A percentile compares a stretch with the other conserved stretches of the same genome.
phyloP scores from a whole-genome alignment of 495 filamentous ascomycete genomes.

The Letharia lupina region DNA sequence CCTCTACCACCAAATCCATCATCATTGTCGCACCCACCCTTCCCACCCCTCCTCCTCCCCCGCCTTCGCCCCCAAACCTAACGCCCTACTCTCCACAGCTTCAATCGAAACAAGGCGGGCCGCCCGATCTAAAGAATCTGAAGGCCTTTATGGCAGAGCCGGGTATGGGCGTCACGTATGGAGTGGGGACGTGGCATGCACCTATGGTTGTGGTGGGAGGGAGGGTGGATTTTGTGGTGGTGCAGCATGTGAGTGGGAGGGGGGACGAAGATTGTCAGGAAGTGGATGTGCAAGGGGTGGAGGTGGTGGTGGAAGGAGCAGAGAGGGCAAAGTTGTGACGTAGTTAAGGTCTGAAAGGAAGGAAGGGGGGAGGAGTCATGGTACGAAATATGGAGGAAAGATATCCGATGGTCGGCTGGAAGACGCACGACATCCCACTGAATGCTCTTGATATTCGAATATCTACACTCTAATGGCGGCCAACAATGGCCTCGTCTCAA shows the following conservation, averaged over 20 bases:
- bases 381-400: background rate
- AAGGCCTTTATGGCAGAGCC: constrained; percentile 74
- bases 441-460: background rate
- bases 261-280: constrained; percentile 86
- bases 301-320: background rate
- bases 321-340: background rate
- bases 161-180: constrained; percentile 83
- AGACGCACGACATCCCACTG: background rate
- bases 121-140: constrained; percentile 63
- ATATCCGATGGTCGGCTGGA: background rate
- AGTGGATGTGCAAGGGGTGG: constrained; percentile 34
- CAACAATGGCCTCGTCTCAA: background rate
- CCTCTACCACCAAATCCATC: constrained; percentile 46
- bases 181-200: constrained; percentile 89
- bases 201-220: constrained; percentile 85
- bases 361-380: background rate
- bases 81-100: constrained; percentile 26
- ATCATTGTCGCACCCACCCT: constrained; percentile 81
- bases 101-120: constrained; percentile 39
- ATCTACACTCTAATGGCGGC: background rate
- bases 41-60: constrained; percentile 29
- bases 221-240: constrained; percentile 73
- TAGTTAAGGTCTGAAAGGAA: too few species aligned
- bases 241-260: constrained; percentile 82
- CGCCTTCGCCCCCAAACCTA: constrained; percentile 23